Base-by-base conservation (phyloP, 192 early-diverging fungal species). In the Kappamyces sp. region DNA sequence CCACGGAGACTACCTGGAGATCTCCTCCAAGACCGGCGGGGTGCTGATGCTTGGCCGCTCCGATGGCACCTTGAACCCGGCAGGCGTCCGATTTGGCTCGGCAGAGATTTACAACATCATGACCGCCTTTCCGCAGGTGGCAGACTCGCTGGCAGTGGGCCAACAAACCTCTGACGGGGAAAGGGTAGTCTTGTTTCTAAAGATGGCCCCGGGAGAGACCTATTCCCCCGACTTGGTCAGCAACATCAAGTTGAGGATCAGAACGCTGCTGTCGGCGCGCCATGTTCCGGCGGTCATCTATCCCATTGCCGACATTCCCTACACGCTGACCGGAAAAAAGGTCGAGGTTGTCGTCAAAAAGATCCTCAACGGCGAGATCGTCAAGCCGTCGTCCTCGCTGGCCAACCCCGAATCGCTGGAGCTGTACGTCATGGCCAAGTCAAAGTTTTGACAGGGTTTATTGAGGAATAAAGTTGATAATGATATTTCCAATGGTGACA, bases 311-410 rank as follows among this genome's bases (percentile, higher is more conserved):
- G 88, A 89, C 49, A 93, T 98, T 68, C 96, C 96, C 41, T 89
- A 97, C 73, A 98, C 96, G 1, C 76, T 91, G 57, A 97, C 91
- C 49, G 93, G 96, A 41, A 98, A 98, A 64, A 97, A 97, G 72
- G 92, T 97, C 7, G 96, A 98, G 69, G 84, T 98, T 37, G 94
- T 93, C 1, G 92, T 98, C 49, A 98, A 97, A 60, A 69, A 76
- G 64, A 95, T 78, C 79, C 66, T 87, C 32, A 82, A 84, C 3
- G 92, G 92, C 5, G 84, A 89, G 63, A 91, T 74, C 5, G 78
- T 93, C 4, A 73, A 85, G n/a, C 83, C 90, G 36, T 80, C 80
- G 44, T 84, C 81, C 2, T 89, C 92, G 0, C 66, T 98, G 50
- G 87, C 83, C 33, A 98, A 98, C 68, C 96, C 93, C 5, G 87